phyloP scores from a whole-genome alignment of 2,329 filamentous ascomycete species.

The Aspergillus amoenus region DNA sequence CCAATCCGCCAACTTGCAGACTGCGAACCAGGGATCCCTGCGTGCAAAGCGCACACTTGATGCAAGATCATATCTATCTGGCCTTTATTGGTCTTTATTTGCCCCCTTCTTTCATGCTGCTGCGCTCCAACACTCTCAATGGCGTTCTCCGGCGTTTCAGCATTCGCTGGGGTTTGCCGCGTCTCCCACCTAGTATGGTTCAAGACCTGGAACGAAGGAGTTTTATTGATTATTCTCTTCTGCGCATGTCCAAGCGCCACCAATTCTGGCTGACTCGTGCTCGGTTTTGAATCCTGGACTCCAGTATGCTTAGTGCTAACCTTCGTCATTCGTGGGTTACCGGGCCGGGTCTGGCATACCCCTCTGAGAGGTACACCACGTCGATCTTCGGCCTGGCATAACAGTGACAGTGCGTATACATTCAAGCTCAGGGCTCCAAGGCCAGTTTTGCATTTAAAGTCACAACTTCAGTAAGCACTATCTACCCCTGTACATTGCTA shows the following conservation, averaged over 20 bases:
- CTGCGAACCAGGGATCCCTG: slow-evolving; percentile 11
- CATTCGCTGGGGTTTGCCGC: not conserved
- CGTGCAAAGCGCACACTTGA: slow-evolving; percentile 4
- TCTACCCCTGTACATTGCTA: not conserved
- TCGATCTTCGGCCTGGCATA: too few species aligned
- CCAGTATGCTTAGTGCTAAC: not conserved
- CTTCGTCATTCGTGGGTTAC: not conserved
- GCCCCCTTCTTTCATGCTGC: not conserved
- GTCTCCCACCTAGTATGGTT: not conserved
- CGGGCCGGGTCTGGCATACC: not conserved
- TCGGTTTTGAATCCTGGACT: not conserved
- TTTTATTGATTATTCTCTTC: not conserved
- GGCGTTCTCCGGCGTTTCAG: slow-evolving; percentile 2
- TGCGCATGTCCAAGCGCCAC: not conserved
- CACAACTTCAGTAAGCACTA: not conserved
- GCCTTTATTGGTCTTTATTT: not conserved
- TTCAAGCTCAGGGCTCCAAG: not conserved
- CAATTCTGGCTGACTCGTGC: not conserved
- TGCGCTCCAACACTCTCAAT: not conserved
- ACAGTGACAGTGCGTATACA: not conserved
- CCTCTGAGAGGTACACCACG: too few species aligned
- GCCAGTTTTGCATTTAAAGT: not conserved
- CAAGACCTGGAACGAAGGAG: not conserved
- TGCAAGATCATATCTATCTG: slow-evolving; percentile 7
- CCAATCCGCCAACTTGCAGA: not conserved